These are phyloP conservation scores for Rosa hybrid DNA, from an alignment of 331 rosid genomes.

Conservation along the genomic window DNA sequence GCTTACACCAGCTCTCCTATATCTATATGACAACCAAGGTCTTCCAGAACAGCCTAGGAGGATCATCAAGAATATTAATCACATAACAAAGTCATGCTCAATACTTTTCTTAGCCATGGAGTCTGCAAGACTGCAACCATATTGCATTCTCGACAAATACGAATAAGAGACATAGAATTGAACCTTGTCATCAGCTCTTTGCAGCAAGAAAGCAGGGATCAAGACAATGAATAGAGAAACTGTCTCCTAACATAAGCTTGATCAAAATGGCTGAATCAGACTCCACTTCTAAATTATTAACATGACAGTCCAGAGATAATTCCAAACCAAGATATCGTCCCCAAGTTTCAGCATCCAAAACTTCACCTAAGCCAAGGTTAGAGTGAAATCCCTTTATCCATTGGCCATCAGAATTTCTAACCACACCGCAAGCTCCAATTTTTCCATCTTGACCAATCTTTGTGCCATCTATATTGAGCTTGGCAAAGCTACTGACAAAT, in stretches of 20 bases:
- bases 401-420: neutral
- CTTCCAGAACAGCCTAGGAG: no score
- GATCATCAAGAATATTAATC: neutral
- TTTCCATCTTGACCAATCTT: neutral
- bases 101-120: neutral
- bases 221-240: neutral
- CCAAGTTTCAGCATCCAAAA: neutral
- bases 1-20: neutral
- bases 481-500: neutral
- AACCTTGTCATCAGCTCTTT: neutral
- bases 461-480: neutral
- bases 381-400: neutral
- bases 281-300: neutral
- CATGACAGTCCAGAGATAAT: no score
- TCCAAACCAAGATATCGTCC: neutral
- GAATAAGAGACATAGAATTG: neutral
- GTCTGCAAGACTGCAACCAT: neutral
- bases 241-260: neutral
- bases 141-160: neutral
- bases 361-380: neutral
- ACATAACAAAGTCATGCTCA: neutral
- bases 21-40: neutral
- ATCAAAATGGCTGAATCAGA: neutral
- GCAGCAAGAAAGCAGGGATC: neutral
- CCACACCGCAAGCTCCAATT: neutral